phyloP scores from a whole-genome alignment of 164 flowering plant genomes.

The Paratinospora sagittata region DNA sequence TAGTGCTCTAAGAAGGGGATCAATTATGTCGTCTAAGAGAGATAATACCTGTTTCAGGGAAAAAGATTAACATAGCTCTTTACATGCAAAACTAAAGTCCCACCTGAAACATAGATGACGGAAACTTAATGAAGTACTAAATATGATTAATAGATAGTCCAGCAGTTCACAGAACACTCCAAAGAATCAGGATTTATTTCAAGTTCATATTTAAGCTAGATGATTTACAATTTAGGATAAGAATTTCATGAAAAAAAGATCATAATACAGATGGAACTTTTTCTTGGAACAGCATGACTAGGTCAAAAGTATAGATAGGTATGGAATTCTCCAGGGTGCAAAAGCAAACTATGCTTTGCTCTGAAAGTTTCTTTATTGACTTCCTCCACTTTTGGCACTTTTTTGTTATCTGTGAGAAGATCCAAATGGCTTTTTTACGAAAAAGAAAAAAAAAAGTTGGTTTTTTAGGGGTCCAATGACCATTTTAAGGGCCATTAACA shows the following conservation, averaged over 20 bases:
- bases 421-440: too few relatives aligned
- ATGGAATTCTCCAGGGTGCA: background rate
- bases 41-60: constrained; percentile 56
- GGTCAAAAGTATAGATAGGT: background rate
- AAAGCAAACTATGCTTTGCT: background rate
- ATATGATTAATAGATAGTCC: too few relatives aligned
- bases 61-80: constrained; percentile 8
- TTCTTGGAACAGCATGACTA: background rate
- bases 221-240: background rate
- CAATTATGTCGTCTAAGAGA: constrained; percentile 72
- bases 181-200: background rate
- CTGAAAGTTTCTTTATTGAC: background rate
- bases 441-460: background rate
- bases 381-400: background rate
- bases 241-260: background rate
- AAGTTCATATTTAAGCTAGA: background rate
- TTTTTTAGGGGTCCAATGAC: background rate
- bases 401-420: background rate
- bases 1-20: constrained; percentile 62
- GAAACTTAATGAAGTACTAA: too few relatives aligned
- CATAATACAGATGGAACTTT: background rate
- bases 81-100: background rate
- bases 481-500: background rate
- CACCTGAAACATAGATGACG: background rate
- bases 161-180: background rate